These are phyloP conservation scores for Wickerhamomyces mucosus DNA, from an alignment of 805 yeast genomes.

Conservation along the genomic window DNA sequence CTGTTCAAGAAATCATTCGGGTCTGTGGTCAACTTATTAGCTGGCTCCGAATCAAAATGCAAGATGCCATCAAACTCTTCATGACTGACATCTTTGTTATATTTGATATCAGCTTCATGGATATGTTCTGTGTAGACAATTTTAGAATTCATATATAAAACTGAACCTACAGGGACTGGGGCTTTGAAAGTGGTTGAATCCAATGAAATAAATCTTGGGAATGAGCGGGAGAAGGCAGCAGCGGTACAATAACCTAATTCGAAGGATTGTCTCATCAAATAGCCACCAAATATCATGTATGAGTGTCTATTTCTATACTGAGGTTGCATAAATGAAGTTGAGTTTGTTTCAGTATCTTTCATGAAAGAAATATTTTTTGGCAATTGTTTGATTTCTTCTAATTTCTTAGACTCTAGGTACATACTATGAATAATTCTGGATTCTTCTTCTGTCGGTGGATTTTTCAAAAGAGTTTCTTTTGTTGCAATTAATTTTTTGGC, in stretches of 20 bases:
- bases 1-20: constrained; percentile 50
- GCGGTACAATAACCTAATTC: constrained; percentile 92
- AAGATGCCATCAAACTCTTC: constrained; percentile 18
- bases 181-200: constrained; percentile 88
- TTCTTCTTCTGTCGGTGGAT: constrained; percentile 74
- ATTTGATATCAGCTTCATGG: constrained; percentile 26
- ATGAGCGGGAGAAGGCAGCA: constrained; percentile 76
- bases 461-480: constrained; percentile 44
- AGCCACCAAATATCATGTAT: constrained; percentile 93
- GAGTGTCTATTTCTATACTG: constrained; percentile 93
- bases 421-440: constrained; percentile 65
- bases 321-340: constrained; percentile 91
- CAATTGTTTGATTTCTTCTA: constrained; percentile 23
- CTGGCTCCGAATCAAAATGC: constrained; percentile 47
- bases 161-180: constrained; percentile 95
- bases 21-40: constrained; percentile 42
- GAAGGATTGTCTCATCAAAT: constrained; percentile 82
- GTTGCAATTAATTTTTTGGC: constrained; percentile 75
- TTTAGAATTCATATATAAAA: constrained; percentile 70
- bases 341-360: constrained; percentile 61
- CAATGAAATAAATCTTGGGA: constrained; percentile 82
- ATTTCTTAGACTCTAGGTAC: constrained; percentile 47
- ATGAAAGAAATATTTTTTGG: constrained; percentile 52
- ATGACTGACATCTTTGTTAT: constrained; percentile 4
- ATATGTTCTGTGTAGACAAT: constrained; percentile 83